A percentile compares a stretch with the other conserved stretches of the same genome.
Conservation (phyloP, 73 alveolate species). For the Halteria grandinella region DNA sequence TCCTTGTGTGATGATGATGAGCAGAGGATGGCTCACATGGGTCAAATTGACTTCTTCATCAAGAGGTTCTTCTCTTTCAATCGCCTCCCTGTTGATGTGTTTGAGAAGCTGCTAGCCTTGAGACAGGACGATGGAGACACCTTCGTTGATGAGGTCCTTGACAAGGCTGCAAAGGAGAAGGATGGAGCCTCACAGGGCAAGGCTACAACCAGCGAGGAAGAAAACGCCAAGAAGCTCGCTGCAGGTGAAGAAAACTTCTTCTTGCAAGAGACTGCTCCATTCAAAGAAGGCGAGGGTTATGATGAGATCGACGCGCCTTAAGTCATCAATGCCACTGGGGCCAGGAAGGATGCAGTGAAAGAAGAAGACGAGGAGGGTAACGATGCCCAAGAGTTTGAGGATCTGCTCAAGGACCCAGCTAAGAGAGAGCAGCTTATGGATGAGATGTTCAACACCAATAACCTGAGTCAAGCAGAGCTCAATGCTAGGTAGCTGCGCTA, state of each 20-base stretch:
- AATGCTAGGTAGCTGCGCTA: too few species aligned
- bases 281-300: not conserved
- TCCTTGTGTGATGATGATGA: conserved; percentile 45
- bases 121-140: conserved; percentile 37
- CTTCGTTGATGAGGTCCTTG: too few species aligned
- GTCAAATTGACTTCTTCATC: conserved; percentile 26
- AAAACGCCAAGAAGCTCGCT: conserved; percentile 2
- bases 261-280: not conserved
- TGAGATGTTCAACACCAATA: too few species aligned
- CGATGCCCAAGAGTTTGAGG: not conserved
- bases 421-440: too few species aligned
- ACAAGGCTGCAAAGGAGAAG: too few species aligned
- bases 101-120: conserved; percentile 7
- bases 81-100: conserved; percentile 27
- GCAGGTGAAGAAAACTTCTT: conserved; percentile 12
- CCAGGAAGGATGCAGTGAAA: too few species aligned
- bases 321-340: too few species aligned
- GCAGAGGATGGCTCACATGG: conserved; percentile 7
- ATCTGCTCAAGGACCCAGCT: too few species aligned
- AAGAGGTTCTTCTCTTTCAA: conserved; percentile 17
- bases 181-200: conserved; percentile 1
- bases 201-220: not conserved
- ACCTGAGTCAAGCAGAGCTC: too few species aligned
- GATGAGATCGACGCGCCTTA: too few species aligned
- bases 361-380: not conserved